These are phyloP conservation scores for Gorgonomyces haynaldii DNA, from an alignment of 192 early-diverging fungal species.

Conservation along the genomic window DNA sequence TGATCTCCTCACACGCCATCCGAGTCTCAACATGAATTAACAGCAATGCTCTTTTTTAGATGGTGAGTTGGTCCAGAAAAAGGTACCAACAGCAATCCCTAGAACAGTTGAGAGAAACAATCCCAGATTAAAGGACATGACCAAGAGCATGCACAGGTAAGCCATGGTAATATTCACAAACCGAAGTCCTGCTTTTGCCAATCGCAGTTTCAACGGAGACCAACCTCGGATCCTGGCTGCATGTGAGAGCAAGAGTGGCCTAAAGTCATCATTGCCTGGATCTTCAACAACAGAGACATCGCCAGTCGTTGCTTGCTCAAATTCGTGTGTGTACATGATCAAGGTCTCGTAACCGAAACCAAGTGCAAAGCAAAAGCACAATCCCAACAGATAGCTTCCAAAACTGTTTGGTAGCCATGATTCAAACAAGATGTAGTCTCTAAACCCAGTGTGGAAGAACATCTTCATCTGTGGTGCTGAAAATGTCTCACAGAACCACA, in stretches of 20 bases:
- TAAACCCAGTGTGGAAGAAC: conserved; percentile 4
- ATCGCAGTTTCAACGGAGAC: conserved; percentile 7
- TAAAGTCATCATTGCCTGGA: not conserved
- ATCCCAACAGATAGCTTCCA: not conserved
- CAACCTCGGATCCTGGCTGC: not conserved
- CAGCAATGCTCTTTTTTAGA: not conserved
- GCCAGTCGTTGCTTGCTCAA: not conserved
- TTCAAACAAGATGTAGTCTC: conserved; percentile 6
- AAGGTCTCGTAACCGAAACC: conserved; percentile 4
- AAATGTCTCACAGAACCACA: not conserved
- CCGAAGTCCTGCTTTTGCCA: conserved; percentile 2
- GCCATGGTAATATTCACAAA: conserved; percentile 28
- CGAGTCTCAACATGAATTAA: not conserved
- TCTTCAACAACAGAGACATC: not conserved
- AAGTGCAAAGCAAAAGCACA: not conserved
- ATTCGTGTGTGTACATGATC: not conserved
- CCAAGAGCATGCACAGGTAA: conserved; percentile 44
- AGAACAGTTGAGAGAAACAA: conserved; percentile 37
- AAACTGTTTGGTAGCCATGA: conserved; percentile 1
- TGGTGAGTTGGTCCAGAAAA: conserved; percentile 3
- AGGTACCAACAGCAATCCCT: conserved; percentile 36
- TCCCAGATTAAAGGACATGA: conserved; percentile 50
- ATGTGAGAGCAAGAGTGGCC: not conserved
- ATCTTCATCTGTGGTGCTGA: conserved; percentile 5
- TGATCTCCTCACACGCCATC: too few relatives aligned